Evolutionary conservation across 2,329 filamentous ascomycete species (phyloP).

Genomic region (Sporothrix luriei): DNA sequence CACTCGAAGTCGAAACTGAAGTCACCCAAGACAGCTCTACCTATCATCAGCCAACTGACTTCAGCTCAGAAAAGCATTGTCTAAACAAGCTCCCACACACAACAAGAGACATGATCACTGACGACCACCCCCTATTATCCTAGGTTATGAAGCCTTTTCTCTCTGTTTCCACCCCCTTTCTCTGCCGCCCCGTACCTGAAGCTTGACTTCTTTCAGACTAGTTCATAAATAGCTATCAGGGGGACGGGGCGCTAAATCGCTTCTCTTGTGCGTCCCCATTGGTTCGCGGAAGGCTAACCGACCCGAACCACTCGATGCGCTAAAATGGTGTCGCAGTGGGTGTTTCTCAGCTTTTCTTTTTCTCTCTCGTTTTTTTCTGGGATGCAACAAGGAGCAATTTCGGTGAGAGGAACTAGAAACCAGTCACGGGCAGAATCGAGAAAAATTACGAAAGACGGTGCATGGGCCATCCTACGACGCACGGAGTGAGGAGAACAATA

Average conservation of each 20-base stretch:
- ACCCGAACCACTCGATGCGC: conserved; percentile 37
- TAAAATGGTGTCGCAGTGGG: conserved; percentile 34
- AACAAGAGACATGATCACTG: not conserved
- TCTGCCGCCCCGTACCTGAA: conserved; percentile 30
- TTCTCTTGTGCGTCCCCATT: conserved; percentile 42
- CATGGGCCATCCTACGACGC: too few species aligned
- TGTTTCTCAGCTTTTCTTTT: conserved; percentile 13
- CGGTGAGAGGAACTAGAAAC: conserved; percentile 21
- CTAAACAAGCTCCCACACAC: not conserved
- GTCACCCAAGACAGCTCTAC: not conserved
- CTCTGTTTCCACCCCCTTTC: conserved; percentile 22
- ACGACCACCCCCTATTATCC: conserved; percentile 2
- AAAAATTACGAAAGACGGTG: not conserved
- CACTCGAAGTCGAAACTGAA: not conserved
- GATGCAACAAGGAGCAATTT: not conserved
- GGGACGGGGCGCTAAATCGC: conserved; percentile 42
- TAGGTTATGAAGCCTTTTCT: not conserved
- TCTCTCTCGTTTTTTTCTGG: not conserved
- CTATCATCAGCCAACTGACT: conserved; percentile 1
- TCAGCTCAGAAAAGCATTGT: not conserved
- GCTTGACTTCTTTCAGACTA: conserved; percentile 29
- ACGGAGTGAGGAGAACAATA: too few species aligned
- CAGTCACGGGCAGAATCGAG: conserved; percentile 6
- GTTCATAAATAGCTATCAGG: conserved; percentile 18
- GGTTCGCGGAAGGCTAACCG: conserved; percentile 44